A percentile compares a stretch with the other conserved stretches of the same genome.
phyloP scores from a whole-genome alignment of 2,329 filamentous ascomycete species.

The Lachnellula arida region DNA sequence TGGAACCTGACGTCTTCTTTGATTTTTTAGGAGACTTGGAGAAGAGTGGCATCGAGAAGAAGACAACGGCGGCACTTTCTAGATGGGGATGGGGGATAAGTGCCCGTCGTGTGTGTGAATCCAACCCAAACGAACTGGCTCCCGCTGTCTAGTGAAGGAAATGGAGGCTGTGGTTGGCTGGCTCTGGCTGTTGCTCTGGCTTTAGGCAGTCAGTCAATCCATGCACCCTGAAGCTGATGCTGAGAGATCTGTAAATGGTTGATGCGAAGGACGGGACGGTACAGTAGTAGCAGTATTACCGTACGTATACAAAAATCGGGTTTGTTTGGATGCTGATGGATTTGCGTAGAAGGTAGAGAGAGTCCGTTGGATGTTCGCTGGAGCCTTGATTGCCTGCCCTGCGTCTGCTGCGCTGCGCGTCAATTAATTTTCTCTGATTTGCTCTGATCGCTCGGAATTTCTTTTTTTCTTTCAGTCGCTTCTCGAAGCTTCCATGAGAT shows the following conservation, averaged over 20 bases:
- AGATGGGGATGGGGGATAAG: not conserved
- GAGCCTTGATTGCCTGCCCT: too few relatives aligned
- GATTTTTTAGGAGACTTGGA: conserved; percentile 32
- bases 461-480: not conserved
- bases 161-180: conserved; percentile 8
- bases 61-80: not conserved
- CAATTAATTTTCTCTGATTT: too few relatives aligned
- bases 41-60: conserved; percentile 32
- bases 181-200: not conserved
- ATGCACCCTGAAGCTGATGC: conserved; percentile 3
- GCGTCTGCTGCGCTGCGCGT: too few relatives aligned
- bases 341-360: too few relatives aligned
- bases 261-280: too few relatives aligned
- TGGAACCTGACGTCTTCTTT: conserved; percentile 24
- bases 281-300: too few relatives aligned
- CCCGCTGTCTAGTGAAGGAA: conserved; percentile 8
- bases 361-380: too few relatives aligned
- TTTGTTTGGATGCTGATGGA: too few relatives aligned
- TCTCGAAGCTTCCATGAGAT: not conserved
- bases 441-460: too few relatives aligned
- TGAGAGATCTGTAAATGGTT: not conserved
- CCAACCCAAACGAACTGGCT: not conserved
- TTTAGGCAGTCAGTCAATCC: not conserved
- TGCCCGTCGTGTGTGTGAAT: not conserved
- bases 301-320: too few relatives aligned